Conservation (phyloP, 1,139 yeast species). For the Scheffersomyces lignicola region DNA sequence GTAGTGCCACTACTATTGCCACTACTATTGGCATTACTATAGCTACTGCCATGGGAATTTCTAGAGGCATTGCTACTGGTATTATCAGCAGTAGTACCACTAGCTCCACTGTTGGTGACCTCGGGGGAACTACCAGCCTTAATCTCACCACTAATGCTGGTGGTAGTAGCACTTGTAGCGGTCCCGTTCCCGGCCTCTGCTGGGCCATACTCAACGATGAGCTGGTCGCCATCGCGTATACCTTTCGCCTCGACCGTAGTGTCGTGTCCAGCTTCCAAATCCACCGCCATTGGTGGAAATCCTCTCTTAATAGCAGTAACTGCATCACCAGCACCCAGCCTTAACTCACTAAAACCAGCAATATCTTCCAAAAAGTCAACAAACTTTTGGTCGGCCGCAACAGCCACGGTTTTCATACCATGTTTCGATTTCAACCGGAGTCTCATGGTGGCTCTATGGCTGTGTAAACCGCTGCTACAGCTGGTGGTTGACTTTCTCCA, state of each 20-base stretch:
- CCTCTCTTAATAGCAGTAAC: slow-evolving; percentile 45
- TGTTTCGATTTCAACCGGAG: slow-evolving; percentile 22
- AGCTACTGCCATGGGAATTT: background rate
- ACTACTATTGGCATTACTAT: no score
- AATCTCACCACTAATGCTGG: no score
- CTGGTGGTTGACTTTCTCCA: no score
- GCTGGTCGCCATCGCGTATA: slow-evolving; percentile 58
- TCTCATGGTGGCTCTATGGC: no score
- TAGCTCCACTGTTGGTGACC: background rate
- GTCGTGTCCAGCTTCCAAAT: slow-evolving; percentile 18
- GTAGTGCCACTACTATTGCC: no score
- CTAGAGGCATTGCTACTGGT: slow-evolving; percentile 3
- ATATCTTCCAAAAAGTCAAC: slow-evolving; percentile 20
- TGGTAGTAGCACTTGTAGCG: no score
- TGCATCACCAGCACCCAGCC: slow-evolving; percentile 13
- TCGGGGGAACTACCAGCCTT: background rate
- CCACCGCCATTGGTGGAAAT: slow-evolving; percentile 58
- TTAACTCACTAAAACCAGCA: slow-evolving; percentile 13
- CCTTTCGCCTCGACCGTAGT: slow-evolving; percentile 37
- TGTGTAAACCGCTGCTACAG: no score
- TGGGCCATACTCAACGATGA: slow-evolving; percentile 33
- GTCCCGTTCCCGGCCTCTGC: slow-evolving; percentile 2
- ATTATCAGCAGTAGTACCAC: background rate
- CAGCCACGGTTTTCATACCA: slow-evolving; percentile 17
- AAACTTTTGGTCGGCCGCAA: slow-evolving; percentile 12